Evolutionary conservation across 2,329 filamentous ascomycete species (phyloP).

Genomic region (Ascochyta rabiei): DNA sequence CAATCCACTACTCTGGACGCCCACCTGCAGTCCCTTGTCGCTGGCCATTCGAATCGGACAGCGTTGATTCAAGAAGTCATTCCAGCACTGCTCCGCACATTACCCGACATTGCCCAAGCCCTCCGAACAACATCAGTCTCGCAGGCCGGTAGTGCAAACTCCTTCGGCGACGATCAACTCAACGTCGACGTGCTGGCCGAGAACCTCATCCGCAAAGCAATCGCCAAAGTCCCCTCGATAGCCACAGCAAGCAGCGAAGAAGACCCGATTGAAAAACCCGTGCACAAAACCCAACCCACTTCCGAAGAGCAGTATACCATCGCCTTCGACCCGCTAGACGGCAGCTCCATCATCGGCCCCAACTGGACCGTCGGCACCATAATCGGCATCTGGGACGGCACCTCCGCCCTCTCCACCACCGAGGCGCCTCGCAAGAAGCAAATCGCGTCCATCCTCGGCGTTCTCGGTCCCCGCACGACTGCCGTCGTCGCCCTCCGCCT

Average conservation of each 20-base stretch:
- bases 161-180: conserved; percentile 63
- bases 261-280: conserved; percentile 21
- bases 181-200: conserved; percentile 65
- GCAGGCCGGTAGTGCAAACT: conserved; percentile 52
- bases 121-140: conserved; percentile 25
- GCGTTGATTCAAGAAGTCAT: conserved; percentile 20
- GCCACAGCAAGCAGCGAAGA: conserved; percentile 60
- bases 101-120: conserved; percentile 22
- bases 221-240: conserved; percentile 60
- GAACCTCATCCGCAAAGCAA: conserved; percentile 60
- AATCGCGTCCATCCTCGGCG: conserved; percentile 42
- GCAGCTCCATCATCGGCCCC: conserved; percentile 61
- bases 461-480: conserved; percentile 43
- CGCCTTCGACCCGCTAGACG: conserved; percentile 69
- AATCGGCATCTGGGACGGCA: conserved; percentile 60
- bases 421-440: conserved; percentile 28
- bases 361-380: conserved; percentile 60
- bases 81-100: conserved; percentile 22
- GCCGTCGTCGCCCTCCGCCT: conserved; percentile 62
- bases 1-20: background rate
- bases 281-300: background rate
- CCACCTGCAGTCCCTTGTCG: conserved; percentile 6
- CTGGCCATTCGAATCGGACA: conserved; percentile 1
- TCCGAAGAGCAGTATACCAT: conserved; percentile 59
- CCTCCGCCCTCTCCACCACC: conserved; percentile 26